Evolutionary conservation across 2,329 filamentous ascomycete species (phyloP), one percentile per base, ranked within the genome.

Genomic region (Plenodomus tracheiphilus): DNA sequence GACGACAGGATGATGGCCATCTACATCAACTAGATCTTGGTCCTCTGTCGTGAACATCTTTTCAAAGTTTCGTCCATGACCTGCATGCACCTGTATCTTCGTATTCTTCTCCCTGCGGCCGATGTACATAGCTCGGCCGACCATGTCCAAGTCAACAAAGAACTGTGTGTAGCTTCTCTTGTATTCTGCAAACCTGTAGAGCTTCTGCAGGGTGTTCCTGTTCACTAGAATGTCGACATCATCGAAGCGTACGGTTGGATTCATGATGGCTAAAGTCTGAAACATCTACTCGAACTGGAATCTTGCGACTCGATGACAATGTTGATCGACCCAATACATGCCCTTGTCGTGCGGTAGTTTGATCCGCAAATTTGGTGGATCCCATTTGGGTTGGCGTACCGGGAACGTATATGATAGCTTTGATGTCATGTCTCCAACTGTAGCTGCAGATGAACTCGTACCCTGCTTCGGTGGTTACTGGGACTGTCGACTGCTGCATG

Each of bases 381-480:
- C 47, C 40, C 39, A 47, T 15, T 16, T 28, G 3, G 43, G 18
- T 3, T n/a, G 47, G 44, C 1, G 35, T 43, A 5, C 49, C 44
- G 21, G 43, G 47, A 3, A 50, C 43, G 15, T 47, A 47, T 17
- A 54, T 54, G 3, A 37, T 41, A 16, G 43, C 30, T 9, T 4
- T 10, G 0, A 9, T 6, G 7, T 35, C 44, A 30, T 52, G 40
- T 16, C 34, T 46, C 41, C 49, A 50, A 10, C 34, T 48, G 20
- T 51, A 55, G 34, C 46, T 51, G 38, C 43, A 46, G 2, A 50
- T 38, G 13, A 54, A 41, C n/a, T 51, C 52, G 13, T 45, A 43
- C 5, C 38, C 43, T 3, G 15, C 41, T 0, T 25, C 22, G 1
- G 43, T 41, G 11, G 40, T 37, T 4, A 55, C 34, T 18, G 22